Percentiles rank a stretch among this genome's conserved stretches.
These are phyloP conservation scores for Colletotrichum godetiae DNA, from an alignment of 2,329 filamentous ascomycete genomes.

Conservation along the genomic window DNA sequence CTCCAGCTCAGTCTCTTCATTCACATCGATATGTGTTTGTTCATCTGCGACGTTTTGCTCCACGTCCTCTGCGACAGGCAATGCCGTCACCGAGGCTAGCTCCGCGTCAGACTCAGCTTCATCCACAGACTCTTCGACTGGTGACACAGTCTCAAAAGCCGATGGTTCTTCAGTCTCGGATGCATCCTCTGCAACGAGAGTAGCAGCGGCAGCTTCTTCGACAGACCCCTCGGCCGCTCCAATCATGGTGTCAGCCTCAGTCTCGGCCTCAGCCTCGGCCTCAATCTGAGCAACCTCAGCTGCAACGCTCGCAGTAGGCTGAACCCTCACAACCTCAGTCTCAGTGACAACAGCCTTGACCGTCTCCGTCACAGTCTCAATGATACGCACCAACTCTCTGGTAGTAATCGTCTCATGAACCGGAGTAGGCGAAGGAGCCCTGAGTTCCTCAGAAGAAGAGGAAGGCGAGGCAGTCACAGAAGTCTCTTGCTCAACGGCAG, in stretches of 20 bases:
- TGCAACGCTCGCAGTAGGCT: conserved; percentile 1
- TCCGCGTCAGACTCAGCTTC: not conserved
- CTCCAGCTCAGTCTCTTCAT: not conserved
- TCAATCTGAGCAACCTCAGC: not conserved
- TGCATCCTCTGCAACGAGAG: not conserved
- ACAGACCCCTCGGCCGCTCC: not conserved
- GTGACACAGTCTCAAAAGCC: not conserved
- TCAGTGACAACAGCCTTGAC: conserved; percentile 40
- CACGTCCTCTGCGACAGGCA: not conserved
- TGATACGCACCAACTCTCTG: conserved; percentile 45
- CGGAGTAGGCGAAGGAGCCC: not conserved
- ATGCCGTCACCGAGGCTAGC: not conserved
- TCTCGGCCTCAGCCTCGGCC: not conserved
- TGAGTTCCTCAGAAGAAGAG: not conserved
- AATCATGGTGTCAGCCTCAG: too few species aligned
- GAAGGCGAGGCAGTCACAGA: not conserved
- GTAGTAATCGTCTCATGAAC: conserved; percentile 42
- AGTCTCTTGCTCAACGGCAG: not conserved
- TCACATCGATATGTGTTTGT: not conserved
- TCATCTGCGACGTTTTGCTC: not conserved
- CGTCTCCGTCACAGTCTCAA: conserved; percentile 48
- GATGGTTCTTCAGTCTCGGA: not conserved
- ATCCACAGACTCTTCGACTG: not conserved
- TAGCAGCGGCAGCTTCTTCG: not conserved
- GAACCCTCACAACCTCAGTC: conserved; percentile 38